A percentile compares a stretch with the other conserved stretches of the same genome.
phyloP scores from a whole-genome alignment of 2,329 filamentous ascomycete species.

The Exophiala bonariae region DNA sequence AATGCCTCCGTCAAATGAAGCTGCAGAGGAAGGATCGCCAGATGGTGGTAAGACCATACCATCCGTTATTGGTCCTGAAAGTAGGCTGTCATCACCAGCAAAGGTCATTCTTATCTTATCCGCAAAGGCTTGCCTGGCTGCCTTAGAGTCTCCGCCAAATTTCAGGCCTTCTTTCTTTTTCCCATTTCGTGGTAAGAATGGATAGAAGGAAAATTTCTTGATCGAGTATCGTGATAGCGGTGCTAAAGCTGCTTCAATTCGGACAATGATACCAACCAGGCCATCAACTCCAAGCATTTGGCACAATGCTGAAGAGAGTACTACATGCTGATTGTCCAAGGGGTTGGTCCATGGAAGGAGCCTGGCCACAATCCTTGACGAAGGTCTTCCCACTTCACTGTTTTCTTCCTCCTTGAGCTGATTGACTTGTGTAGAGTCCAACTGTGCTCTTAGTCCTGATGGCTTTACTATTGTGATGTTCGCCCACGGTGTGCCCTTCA shows the following conservation, averaged over 20 bases:
- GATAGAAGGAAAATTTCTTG: slow-evolving; percentile 73
- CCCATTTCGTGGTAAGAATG: slow-evolving; percentile 63
- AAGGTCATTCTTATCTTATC: slow-evolving; percentile 67
- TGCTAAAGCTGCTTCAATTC: slow-evolving; percentile 77
- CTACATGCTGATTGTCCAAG: slow-evolving; percentile 76
- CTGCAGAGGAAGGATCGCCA: slow-evolving; percentile 53
- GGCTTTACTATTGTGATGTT: slow-evolving; percentile 85
- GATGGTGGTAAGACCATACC: slow-evolving; percentile 73
- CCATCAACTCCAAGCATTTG: slow-evolving; percentile 68
- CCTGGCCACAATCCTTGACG: slow-evolving; percentile 72
- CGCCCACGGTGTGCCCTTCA: slow-evolving; percentile 76
- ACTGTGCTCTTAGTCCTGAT: slow-evolving; percentile 68
- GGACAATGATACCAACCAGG: slow-evolving; percentile 82
- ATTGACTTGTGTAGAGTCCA: slow-evolving; percentile 67
- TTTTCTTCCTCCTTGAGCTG: slow-evolving; percentile 65
- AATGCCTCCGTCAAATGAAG: slow-evolving; percentile 80
- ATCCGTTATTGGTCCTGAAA: slow-evolving; percentile 85
- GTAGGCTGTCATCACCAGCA: slow-evolving; percentile 60
- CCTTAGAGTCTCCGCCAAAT: slow-evolving; percentile 84
- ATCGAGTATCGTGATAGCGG: slow-evolving; percentile 68
- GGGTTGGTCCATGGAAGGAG: slow-evolving; percentile 81
- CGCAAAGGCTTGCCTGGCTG: slow-evolving; percentile 73
- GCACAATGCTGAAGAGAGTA: slow-evolving; percentile 76
- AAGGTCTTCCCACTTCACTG: slow-evolving; percentile 56
- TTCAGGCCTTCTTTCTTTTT: slow-evolving; percentile 68